phyloP scores from a whole-genome alignment of 148 eudicot species.

The Beta vulgaris region DNA sequence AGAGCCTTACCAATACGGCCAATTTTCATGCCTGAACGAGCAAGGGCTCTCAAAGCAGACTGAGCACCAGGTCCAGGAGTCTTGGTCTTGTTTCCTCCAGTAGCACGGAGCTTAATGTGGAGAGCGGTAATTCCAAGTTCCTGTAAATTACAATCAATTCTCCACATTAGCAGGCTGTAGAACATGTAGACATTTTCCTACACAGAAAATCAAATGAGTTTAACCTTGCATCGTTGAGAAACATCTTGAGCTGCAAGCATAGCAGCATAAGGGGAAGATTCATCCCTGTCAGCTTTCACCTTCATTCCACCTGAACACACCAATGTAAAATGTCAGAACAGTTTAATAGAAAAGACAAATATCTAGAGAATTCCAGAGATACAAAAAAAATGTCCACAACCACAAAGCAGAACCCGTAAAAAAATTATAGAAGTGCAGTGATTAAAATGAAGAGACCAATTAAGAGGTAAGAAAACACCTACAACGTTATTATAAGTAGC shows the following conservation, averaged over 20 bases:
- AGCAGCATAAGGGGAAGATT: conserved; percentile 89
- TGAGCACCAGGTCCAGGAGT: conserved; percentile 95
- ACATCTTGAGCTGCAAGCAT: conserved; percentile 93
- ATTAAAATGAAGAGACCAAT: no score
- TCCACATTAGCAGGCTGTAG: not conserved
- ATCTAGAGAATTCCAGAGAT: no score
- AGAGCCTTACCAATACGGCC: conserved; percentile 68
- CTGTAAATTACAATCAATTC: conserved; percentile 22
- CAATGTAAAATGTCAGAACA: not conserved
- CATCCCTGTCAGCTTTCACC: conserved; percentile 89
- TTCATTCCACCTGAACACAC: conserved; percentile 69
- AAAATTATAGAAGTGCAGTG: no score
- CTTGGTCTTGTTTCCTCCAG: conserved; percentile 89
- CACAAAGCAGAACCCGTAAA: no score
- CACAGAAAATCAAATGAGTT: no score
- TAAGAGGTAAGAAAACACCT: no score
- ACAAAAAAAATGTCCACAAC: no score
- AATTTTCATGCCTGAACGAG: conserved; percentile 85
- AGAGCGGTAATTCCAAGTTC: conserved; percentile 80
- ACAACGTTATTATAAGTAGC: no score
- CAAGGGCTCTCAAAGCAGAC: conserved; percentile 82
- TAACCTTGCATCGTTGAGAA: conserved; percentile 71
- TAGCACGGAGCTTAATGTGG: conserved; percentile 81
- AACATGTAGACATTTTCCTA: no score
- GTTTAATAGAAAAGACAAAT: no score